Percentiles rank a stretch among this genome's conserved stretches.
phyloP scores from a whole-genome alignment of 495 filamentous ascomycete species.

The Neurospora sp. region DNA sequence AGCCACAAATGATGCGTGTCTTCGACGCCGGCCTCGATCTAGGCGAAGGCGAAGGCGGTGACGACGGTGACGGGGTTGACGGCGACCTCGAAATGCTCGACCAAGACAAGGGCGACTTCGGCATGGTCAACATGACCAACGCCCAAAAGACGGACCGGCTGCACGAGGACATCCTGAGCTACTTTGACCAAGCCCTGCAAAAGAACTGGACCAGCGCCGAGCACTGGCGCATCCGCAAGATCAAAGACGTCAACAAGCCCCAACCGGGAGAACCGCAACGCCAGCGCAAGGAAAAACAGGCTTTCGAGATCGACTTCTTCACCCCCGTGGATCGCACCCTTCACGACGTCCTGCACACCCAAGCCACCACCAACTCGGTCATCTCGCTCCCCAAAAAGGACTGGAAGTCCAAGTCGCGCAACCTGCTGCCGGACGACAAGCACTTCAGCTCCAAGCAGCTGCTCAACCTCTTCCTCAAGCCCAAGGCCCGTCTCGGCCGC shows the following conservation, averaged over 20 bases:
- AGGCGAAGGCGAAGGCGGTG: slow-evolving; percentile 40
- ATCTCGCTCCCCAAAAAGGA: slow-evolving; percentile 85
- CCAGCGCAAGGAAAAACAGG: slow-evolving; percentile 85
- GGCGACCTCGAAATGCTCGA: slow-evolving; percentile 36
- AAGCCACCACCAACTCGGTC: slow-evolving; percentile 66
- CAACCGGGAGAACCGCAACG: slow-evolving; percentile 36
- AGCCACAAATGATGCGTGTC: slow-evolving; percentile 53
- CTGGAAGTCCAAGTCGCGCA: slow-evolving; percentile 87
- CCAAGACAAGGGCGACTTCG: slow-evolving; percentile 50
- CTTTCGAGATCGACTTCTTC: slow-evolving; percentile 86
- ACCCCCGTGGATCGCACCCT: slow-evolving; percentile 58
- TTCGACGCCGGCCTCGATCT: slow-evolving; percentile 43
- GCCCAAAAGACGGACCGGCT: slow-evolving; percentile 47
- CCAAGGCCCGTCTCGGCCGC: slow-evolving; percentile 66
- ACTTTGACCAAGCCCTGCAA: slow-evolving; percentile 89
- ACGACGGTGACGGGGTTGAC: slow-evolving; percentile 54
- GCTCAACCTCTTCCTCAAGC: slow-evolving; percentile 85
- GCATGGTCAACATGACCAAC: slow-evolving; percentile 58
- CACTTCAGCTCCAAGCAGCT: slow-evolving; percentile 94
- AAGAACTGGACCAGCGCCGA: slow-evolving; percentile 99
- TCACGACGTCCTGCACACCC: slow-evolving; percentile 76
- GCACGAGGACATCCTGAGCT: slow-evolving; percentile 88
- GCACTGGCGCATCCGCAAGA: slow-evolving; percentile 92
- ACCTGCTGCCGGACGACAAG: slow-evolving; percentile 94
- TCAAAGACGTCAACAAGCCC: slow-evolving; percentile 69